A percentile compares a stretch with the other conserved stretches of the same genome.
These are phyloP conservation scores for Butyriboletus loyo DNA, from an alignment of 768 basidiomycete species.

Conservation along the genomic window DNA sequence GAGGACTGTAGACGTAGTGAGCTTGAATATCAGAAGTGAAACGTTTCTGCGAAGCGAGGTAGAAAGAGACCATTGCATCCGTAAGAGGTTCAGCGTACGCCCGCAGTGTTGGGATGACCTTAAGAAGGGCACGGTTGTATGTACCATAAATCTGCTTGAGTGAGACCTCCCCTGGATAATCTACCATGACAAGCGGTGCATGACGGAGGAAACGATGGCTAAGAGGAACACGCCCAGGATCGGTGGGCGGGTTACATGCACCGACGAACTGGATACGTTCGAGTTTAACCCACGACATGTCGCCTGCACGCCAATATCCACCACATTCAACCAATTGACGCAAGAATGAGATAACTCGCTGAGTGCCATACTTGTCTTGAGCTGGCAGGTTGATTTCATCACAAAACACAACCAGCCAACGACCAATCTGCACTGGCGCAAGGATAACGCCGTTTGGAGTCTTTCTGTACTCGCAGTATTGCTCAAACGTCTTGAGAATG, in stretches of 20 bases:
- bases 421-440: conserved; percentile 90
- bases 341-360: conserved; percentile 97
- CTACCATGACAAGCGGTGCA: conserved; percentile 97
- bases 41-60: conserved; percentile 86
- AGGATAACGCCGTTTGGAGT: conserved; percentile 98
- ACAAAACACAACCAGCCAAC: conserved; percentile 99
- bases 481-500: conserved; percentile 98
- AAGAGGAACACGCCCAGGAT: conserved; percentile 98
- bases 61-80: conserved; percentile 96
- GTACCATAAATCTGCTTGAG: conserved; percentile 98
- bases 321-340: conserved; percentile 93
- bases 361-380: conserved; percentile 96
- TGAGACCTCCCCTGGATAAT: conserved; percentile 96
- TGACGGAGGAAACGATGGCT: conserved; percentile 97
- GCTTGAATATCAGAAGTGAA: conserved; percentile 98
- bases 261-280: conserved; percentile 99
- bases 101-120: conserved; percentile 90
- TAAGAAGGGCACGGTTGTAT: conserved; percentile 93
- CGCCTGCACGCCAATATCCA: conserved; percentile 91
- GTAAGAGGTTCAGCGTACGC: conserved; percentile 94
- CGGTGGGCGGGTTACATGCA: conserved; percentile 98
- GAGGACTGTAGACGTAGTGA: conserved; percentile 98
- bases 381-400: conserved; percentile 99
- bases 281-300: conserved; percentile 96
- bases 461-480: conserved; percentile 98